Evolutionary conservation across 495 filamentous ascomycete genomes (phyloP), one percentile per base, ranked within the genome.

Genomic region (Penicillium manginii): DNA sequence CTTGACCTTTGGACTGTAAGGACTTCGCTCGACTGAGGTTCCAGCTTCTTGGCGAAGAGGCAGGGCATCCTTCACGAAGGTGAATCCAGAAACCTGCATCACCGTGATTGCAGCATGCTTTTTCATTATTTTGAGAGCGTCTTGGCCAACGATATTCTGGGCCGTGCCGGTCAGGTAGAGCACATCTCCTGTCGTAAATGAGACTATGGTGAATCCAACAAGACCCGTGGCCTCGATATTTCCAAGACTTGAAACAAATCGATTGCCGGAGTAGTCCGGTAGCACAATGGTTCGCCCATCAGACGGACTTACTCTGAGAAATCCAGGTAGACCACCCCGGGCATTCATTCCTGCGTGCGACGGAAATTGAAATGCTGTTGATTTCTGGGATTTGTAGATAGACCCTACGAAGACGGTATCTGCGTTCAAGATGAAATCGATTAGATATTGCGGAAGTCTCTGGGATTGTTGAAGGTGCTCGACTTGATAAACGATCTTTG

Each of bases 281-380:
- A 64, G 56, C 10, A 64, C 51, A 5, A 64, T 43, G 3, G 62
- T 64, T 19, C 54, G 53, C 18, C 58, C 58, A 52, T 64, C 58
- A 14, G 54, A 61, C n/a, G 57, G 58, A 12, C 59, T 43, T 29
- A 64, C 62, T 4, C 62, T 54, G 4, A 64, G 23, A 37, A 64
- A 64, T 3, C 62, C 62, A 2, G 62, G 62, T 15, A 64, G 37
- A 4, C 62, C 62, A 22, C 57, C 39, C 14, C 62, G 57, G 7
- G 59, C 55, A 35, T 64, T 64, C 62, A 64, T 64, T 3, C 62
- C 62, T 7, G 62, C 62, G 48, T 64, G 62, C 0, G 62, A 54
- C 2, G 58, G 45, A 49, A 57, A 61, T 9, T 33, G 15, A 0
- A 12, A 4, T 2, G 39, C 42, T 8, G 29, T 37, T 31, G 40